Evolutionary conservation across 768 basidiomycete species (phyloP).

Genomic region (Cystobasidium onofrii): DNA sequence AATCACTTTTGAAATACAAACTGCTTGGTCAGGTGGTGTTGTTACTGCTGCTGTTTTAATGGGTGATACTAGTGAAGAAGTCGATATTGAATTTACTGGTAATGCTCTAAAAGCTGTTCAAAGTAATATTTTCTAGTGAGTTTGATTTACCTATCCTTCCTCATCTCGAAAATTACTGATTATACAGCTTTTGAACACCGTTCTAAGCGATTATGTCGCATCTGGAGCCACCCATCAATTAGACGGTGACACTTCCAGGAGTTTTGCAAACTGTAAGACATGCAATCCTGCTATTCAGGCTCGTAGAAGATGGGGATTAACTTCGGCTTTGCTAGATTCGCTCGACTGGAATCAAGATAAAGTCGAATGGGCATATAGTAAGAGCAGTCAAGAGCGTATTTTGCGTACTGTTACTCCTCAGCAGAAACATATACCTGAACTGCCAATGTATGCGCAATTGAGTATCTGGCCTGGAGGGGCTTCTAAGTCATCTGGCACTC

Average conservation of each 20-base stretch:
- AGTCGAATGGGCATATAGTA: background rate
- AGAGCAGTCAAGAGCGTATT: background rate
- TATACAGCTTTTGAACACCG: too few species aligned
- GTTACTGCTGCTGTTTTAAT: constrained; percentile 24
- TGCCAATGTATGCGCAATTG: constrained; percentile 26
- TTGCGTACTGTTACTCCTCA: background rate
- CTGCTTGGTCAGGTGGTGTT: constrained; percentile 24
- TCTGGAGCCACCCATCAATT: background rate
- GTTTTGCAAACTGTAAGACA: constrained; percentile 12
- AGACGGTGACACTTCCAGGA: constrained; percentile 1
- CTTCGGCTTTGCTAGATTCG: background rate
- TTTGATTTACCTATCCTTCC: background rate
- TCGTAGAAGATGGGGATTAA: background rate
- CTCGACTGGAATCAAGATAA: constrained; percentile 11
- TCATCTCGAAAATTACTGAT: too few species aligned
- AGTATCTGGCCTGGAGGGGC: constrained; percentile 26
- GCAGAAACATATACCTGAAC: constrained; percentile 22
- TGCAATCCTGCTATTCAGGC: background rate
- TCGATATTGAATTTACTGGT: constrained; percentile 12
- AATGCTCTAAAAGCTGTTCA: background rate
- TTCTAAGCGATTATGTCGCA: background rate
- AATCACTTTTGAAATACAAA: constrained; percentile 21
- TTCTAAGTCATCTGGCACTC: background rate
- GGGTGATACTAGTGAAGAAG: constrained; percentile 23
- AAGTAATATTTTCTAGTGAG: constrained; percentile 6